Percentiles rank a stretch among this genome's conserved stretches.
Conservation (phyloP, 2,329 filamentous ascomycete genomes). For the Xylariaceae sp. region DNA sequence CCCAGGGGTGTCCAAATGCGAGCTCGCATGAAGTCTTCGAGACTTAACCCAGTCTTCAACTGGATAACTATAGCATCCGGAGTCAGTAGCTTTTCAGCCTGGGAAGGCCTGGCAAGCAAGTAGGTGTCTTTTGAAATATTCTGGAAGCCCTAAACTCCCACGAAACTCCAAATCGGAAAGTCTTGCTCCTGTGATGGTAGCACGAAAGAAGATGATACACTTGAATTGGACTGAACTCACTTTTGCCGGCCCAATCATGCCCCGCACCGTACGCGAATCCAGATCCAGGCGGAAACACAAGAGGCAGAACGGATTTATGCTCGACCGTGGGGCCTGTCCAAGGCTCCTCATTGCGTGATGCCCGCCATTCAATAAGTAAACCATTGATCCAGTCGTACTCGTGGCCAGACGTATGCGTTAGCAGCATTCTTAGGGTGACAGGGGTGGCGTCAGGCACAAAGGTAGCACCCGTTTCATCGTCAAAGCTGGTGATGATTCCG, state of each 20-base stretch:
- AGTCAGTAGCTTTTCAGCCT: no score
- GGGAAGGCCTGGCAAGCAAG: no score
- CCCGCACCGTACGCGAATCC: constrained; percentile 26
- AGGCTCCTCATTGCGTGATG: constrained; percentile 26
- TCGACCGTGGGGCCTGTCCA: constrained; percentile 26
- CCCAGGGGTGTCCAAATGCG: constrained; percentile 31
- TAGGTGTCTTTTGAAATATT: no score
- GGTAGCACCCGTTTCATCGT: constrained; percentile 43
- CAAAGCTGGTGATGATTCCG: constrained; percentile 51
- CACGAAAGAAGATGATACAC: no score
- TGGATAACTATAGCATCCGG: no score
- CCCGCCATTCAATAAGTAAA: constrained; percentile 33
- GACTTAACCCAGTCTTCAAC: constrained; percentile 16
- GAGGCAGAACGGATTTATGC: constrained; percentile 22
- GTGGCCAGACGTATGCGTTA: constrained; percentile 54
- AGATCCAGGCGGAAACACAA: constrained; percentile 26
- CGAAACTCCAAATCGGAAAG: no score
- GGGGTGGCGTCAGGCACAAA: constrained; percentile 38
- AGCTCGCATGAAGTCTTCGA: constrained; percentile 28
- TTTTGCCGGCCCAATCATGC: constrained; percentile 30
- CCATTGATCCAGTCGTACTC: constrained; percentile 48
- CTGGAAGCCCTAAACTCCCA: no score
- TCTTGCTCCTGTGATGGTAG: no score
- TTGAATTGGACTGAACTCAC: no score
- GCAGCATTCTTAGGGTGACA: constrained; percentile 54